Evolutionary conservation across 176 grass and related monocot genomes (phyloP).

Genomic region (Cymbopogon citratus): DNA sequence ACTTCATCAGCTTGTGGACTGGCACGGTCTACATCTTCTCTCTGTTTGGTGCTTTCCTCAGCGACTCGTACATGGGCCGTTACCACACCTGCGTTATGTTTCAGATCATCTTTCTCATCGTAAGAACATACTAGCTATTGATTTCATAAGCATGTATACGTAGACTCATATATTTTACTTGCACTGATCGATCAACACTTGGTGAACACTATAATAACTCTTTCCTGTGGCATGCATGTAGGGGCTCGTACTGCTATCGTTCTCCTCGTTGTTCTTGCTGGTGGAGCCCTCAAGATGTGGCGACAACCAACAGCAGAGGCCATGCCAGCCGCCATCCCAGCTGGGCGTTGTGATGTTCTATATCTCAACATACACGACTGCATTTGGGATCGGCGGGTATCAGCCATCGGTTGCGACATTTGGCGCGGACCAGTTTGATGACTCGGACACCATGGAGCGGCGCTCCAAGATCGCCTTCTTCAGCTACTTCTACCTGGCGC

Average conservation of each 20-base stretch:
- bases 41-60: slow-evolving; percentile 52
- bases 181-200: too few relatives aligned
- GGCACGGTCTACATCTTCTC: slow-evolving; percentile 61
- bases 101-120: slow-evolving; percentile 55
- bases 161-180: too few relatives aligned
- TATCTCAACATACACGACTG: slow-evolving; percentile 39
- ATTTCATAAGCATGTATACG: too few relatives aligned
- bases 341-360: slow-evolving; percentile 40
- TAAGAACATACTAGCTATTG: background rate
- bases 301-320: background rate
- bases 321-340: slow-evolving; percentile 29
- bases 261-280: slow-evolving; percentile 34
- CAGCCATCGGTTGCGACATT: slow-evolving; percentile 56
- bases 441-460: slow-evolving; percentile 23
- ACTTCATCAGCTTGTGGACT: slow-evolving; percentile 50
- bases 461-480: slow-evolving; percentile 47
- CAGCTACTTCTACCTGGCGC: slow-evolving; percentile 48
- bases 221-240: background rate
- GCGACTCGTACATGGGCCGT: slow-evolving; percentile 55
- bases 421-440: slow-evolving; percentile 59
- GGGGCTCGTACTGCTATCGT: slow-evolving; percentile 41
- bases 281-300: slow-evolving; percentile 47
- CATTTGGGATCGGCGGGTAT: slow-evolving; percentile 50
- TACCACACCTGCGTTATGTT: slow-evolving; percentile 48
- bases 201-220: background rate